Base-by-base conservation (phyloP, 73 alveolate genomes). In the Diophrys sp. region DNA sequence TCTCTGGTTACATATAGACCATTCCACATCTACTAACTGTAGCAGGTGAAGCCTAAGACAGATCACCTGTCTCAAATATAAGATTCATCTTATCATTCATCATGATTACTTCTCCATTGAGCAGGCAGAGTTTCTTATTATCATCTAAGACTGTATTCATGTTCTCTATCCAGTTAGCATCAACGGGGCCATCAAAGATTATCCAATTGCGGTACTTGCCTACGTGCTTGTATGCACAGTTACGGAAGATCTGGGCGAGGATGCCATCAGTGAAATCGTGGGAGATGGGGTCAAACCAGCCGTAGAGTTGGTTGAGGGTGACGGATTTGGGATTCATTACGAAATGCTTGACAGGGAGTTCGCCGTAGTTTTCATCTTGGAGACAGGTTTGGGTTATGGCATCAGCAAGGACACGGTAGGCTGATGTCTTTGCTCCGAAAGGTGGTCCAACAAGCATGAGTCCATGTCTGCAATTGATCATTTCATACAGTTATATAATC, bases 1-100 rank as follows among this genome's bases (percentile, higher is more conserved):
- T 74, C 28, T 93, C 95, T 75, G 99, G 99, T 69, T 95, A 90
- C 96, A 95, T 89, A 84, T 93, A 93, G 67, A 97, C 99, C 99
- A 97, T 97, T 26, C 99, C 99, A 85, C 98, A 95, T 81, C 99
- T 84, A 26, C 98, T 88, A 26, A 97, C 99, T 2, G 99, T 97
- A 11, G 99, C 99, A 44, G 99, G 99, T 0, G 98, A 90, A 0
- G 99, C 99, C 31, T 96, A 98, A 26, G 96, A 97, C 86, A 96
- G 84, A 87, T 96, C 99, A 88, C 95, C 99, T 1, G 95, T 98
- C 68, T 96, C 99, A 73, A 96, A 96, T 98, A 96, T 94, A 31
- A 96, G 82, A 66, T 97, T 93, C 99, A 96, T 96, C 56, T 88
- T 85, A 79, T 95, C 96, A 33, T 94, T 90, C 95, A 96, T 95